phyloP scores from a whole-genome alignment of 148 eudicot species.

The Chenopodium quinoa region DNA sequence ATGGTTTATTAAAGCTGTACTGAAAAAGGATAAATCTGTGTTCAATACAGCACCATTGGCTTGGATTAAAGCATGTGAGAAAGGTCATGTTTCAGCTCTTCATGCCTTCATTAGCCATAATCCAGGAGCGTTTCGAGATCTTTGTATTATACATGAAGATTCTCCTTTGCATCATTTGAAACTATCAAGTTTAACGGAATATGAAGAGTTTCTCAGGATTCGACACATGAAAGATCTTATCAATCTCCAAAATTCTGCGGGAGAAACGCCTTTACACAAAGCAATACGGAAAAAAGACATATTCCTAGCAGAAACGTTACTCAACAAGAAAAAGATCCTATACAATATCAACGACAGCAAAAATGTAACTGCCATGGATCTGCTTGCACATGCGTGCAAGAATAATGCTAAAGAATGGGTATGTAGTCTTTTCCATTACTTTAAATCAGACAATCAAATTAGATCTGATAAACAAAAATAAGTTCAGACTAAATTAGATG shows the following conservation, averaged over 20 bases:
- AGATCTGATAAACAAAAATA: no score
- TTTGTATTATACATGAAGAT: not conserved
- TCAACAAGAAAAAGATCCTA: not conserved
- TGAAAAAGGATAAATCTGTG: not conserved
- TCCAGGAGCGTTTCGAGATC: not conserved
- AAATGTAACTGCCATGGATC: not conserved
- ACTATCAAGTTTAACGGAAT: not conserved
- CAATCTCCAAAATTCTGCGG: not conserved
- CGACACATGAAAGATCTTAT: not conserved
- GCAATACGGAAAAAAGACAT: not conserved
- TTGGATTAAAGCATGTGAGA: not conserved
- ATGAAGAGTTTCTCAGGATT: not conserved
- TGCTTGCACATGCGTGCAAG: not conserved
- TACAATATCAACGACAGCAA: not conserved
- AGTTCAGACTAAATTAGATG: no score
- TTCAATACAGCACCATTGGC: not conserved
- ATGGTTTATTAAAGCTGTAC: not conserved
- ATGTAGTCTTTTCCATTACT: not conserved
- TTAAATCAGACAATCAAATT: no score
- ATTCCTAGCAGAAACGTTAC: not conserved
- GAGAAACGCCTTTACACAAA: not conserved
- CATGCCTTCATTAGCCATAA: not conserved
- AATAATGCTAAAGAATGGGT: not conserved
- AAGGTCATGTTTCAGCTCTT: not conserved
- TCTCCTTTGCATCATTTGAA: constrained; percentile 5